A percentile compares a stretch with the other conserved stretches of the same genome.
Evolutionary conservation across 2,329 filamentous ascomycete genomes (phyloP).

Genomic region (Trichoderma sp.): DNA sequence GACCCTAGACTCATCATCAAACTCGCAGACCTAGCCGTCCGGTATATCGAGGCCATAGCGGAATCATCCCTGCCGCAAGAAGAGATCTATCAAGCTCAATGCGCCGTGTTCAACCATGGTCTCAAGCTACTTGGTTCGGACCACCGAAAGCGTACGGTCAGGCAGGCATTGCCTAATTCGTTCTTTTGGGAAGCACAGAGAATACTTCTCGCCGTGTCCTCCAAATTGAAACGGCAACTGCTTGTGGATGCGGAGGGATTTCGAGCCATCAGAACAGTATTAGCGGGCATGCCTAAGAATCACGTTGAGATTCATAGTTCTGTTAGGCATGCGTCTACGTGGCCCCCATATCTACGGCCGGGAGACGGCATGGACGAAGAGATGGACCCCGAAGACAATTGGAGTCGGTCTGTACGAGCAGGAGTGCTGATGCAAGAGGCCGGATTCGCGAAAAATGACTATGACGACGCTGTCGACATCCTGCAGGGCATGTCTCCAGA

Average conservation of each 20-base stretch:
- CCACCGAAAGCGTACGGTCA: slow-evolving; percentile 31
- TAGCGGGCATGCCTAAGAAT: slow-evolving; percentile 57
- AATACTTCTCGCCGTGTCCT: slow-evolving; percentile 54
- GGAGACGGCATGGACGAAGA: slow-evolving; percentile 62
- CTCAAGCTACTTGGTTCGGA: slow-evolving; percentile 35
- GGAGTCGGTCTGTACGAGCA: slow-evolving; percentile 55
- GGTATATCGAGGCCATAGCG: slow-evolving; percentile 33
- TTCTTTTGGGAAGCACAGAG: slow-evolving; percentile 59
- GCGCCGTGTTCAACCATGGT: slow-evolving; percentile 37
- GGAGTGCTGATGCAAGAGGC: slow-evolving; percentile 58
- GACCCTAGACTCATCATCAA: slow-evolving; percentile 39
- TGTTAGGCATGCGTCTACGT: slow-evolving; percentile 51
- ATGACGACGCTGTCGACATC: slow-evolving; percentile 53
- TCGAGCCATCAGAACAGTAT: slow-evolving; percentile 54
- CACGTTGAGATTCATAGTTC: slow-evolving; percentile 51
- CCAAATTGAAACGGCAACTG: slow-evolving; percentile 50
- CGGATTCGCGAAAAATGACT: slow-evolving; percentile 51
- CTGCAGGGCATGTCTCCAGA: slow-evolving; percentile 55
- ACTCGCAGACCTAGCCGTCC: slow-evolving; percentile 34
- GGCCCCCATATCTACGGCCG: slow-evolving; percentile 62
- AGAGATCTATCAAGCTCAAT: slow-evolving; percentile 35
- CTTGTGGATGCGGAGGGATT: slow-evolving; percentile 56
- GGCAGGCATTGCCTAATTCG: slow-evolving; percentile 33
- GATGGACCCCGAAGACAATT: slow-evolving; percentile 52
- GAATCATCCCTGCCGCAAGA: slow-evolving; percentile 21